Evolutionary conservation across 768 basidiomycete species (phyloP).

Genomic region (Lanmaoa pseudosensibilis): DNA sequence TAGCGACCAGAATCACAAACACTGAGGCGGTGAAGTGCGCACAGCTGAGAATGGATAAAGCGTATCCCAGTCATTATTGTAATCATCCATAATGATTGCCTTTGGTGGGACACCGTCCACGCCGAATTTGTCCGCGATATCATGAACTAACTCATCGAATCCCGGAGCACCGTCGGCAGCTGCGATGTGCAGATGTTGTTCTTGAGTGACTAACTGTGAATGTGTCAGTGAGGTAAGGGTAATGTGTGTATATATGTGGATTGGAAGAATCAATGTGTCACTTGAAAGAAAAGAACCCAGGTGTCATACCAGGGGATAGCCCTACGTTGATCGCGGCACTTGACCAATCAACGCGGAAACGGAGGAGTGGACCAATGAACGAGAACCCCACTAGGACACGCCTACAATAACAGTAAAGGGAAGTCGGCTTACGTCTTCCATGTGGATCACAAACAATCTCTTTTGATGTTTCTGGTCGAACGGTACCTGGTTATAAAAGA

Average conservation of each 20-base stretch:
- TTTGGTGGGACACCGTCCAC: constrained; percentile 38
- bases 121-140: constrained; percentile 65
- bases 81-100: constrained; percentile 64
- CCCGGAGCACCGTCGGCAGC: constrained; percentile 82
- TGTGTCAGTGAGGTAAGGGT: constrained; percentile 1
- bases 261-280: neutral
- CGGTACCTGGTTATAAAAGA: constrained; percentile 58
- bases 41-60: constrained; percentile 81
- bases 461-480: constrained; percentile 90
- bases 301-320: neutral
- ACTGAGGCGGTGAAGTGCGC: constrained; percentile 17
- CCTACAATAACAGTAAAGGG: neutral
- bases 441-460: constrained; percentile 77
- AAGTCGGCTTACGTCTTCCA: constrained; percentile 70
- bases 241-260: neutral
- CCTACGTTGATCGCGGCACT: neutral
- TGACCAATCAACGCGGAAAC: neutral
- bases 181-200: constrained; percentile 78
- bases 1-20: neutral
- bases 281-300: neutral
- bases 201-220: constrained; percentile 63
- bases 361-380: neutral
- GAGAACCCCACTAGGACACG: neutral
- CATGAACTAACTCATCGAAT: constrained; percentile 57
- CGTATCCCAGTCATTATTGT: constrained; percentile 87